Evolutionary conservation across 73 alveolate species (phyloP).

Genomic region (Paramecium sexaurelia): DNA sequence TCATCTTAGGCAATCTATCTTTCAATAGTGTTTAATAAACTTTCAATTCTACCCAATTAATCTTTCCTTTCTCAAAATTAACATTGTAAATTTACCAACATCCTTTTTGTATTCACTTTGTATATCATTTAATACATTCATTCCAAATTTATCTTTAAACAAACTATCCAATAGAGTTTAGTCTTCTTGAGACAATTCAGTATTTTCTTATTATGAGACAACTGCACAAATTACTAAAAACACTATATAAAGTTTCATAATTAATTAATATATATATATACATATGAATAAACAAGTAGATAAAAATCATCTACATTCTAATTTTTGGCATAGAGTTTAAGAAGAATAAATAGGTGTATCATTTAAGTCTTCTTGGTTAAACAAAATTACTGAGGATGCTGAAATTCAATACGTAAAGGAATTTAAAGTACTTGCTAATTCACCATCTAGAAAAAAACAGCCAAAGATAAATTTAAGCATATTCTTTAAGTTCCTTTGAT

Average conservation of each 20-base stretch:
- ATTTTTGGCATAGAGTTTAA: conserved; percentile 18
- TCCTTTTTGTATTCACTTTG: neutral
- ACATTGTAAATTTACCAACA: neutral
- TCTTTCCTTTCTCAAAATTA: neutral
- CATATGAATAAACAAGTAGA: neutral
- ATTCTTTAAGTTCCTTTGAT: conserved; percentile 35
- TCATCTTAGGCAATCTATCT: conserved; percentile 27
- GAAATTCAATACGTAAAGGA: neutral
- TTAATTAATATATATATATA: neutral
- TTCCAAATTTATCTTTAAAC: neutral
- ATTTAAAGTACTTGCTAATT: neutral
- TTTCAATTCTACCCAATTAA: neutral
- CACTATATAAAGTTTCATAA: conserved; percentile 9
- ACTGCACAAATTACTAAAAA: neutral
- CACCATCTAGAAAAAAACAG: neutral
- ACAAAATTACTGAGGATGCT: conserved; percentile 33
- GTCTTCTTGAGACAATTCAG: neutral
- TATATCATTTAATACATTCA: neutral
- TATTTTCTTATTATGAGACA: neutral
- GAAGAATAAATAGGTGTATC: neutral
- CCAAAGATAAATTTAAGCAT: conserved; percentile 17
- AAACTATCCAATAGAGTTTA: neutral
- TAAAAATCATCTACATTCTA: neutral
- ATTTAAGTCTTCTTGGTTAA: neutral
- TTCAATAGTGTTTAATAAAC: neutral